Evolutionary conservation across 1,284 basidiomycete genomes (phyloP).

Genomic region (Ceratorhiza oryzae-sativae): DNA sequence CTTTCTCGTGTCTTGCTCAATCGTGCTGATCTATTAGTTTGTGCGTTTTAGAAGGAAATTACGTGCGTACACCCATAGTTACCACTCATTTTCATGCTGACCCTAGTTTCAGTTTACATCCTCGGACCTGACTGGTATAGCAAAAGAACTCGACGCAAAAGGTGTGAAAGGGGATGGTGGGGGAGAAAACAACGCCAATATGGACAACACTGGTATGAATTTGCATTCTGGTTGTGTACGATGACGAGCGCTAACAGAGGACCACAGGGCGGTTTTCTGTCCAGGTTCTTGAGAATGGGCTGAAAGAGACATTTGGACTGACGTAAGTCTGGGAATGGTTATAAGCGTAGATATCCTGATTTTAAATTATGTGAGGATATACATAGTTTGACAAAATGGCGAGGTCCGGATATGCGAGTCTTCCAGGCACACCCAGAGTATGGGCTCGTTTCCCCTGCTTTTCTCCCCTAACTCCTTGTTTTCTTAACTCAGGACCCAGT

Average conservation of each 20-base stretch:
- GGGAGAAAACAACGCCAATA: conserved; percentile 69
- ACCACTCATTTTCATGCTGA: not conserved
- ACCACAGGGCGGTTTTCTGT: conserved; percentile 86
- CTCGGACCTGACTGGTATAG: conserved; percentile 85
- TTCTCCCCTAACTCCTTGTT: conserved; percentile 28
- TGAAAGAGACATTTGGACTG: conserved; percentile 79
- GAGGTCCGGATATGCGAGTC: conserved; percentile 78
- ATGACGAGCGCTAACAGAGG: not conserved
- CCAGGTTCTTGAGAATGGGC: conserved; percentile 79
- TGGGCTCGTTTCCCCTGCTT: conserved; percentile 46
- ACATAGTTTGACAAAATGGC: conserved; percentile 76
- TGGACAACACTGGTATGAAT: conserved; percentile 74
- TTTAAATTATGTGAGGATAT: not conserved
- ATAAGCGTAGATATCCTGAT: not conserved
- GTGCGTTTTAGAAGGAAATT: conserved; percentile 66
- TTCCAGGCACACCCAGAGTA: conserved; percentile 83
- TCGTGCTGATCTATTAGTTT: conserved; percentile 14
- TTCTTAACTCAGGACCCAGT: conserved; percentile 65
- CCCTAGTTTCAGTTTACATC: conserved; percentile 70
- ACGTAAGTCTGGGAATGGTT: conserved; percentile 58
- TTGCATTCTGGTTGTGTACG: conserved; percentile 20
- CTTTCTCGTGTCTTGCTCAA: conserved; percentile 21
- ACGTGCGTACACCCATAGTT: conserved; percentile 57
- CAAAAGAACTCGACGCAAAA: conserved; percentile 64
- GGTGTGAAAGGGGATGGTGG: conserved; percentile 55